A percentile compares a stretch with the other conserved stretches of the same genome.
Conservation (phyloP, 306 rosid species). For the Lathyrus oleraceus region DNA sequence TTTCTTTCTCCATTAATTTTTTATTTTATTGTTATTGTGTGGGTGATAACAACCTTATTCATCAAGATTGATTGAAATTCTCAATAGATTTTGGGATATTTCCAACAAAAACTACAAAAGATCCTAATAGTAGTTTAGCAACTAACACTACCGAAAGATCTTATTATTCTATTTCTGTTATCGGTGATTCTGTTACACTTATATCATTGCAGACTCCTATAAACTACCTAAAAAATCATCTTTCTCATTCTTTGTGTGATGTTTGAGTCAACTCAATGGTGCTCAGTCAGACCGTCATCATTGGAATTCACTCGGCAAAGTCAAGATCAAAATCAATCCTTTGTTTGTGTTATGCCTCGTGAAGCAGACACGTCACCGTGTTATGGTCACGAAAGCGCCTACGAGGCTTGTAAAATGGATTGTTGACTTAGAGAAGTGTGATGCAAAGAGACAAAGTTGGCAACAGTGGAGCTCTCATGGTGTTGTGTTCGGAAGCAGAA, state of each 20-base stretch:
- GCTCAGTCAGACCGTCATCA: constrained; percentile 57
- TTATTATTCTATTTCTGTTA: too few species aligned
- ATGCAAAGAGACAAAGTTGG: constrained; percentile 69
- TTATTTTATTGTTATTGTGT: too few species aligned
- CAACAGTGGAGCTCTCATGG: constrained; percentile 73
- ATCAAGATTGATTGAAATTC: too few species aligned
- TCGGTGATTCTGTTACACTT: too few species aligned
- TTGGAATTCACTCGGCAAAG: constrained; percentile 69
- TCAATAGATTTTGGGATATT: too few species aligned
- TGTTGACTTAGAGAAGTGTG: constrained; percentile 81
- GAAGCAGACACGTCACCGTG: constrained; percentile 73
- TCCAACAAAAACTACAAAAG: too few species aligned
- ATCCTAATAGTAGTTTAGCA: too few species aligned
- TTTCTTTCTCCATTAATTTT: too few species aligned
- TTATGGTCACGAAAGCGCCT: constrained; percentile 67
- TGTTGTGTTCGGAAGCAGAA: constrained; percentile 76
- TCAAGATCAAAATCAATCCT: constrained; percentile 69
- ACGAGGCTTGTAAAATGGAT: constrained; percentile 60
- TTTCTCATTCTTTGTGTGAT: constrained; percentile 50
- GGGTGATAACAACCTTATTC: too few species aligned
- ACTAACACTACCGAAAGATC: too few species aligned
- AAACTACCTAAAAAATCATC: constrained; percentile 41
- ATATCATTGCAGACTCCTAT: too few species aligned
- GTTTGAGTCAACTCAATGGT: constrained; percentile 77
- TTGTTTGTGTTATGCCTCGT: constrained; percentile 73